Evolutionary conservation across 2,329 filamentous ascomycete genomes (phyloP), one percentile per base, ranked within the genome.

Genomic region (Alternaria novae-zelandiae): DNA sequence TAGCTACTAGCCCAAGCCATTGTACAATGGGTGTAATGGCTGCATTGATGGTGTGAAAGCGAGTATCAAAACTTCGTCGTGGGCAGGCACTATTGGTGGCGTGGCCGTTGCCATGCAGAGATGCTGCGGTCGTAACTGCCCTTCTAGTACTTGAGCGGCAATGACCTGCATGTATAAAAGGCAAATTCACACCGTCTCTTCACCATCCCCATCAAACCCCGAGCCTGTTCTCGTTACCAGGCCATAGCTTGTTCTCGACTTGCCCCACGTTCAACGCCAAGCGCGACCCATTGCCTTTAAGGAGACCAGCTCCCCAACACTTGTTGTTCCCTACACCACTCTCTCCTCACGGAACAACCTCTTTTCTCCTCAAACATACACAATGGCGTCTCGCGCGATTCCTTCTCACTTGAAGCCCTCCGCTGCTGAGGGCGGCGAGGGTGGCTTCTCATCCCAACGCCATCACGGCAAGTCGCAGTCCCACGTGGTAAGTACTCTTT

Each of bases 381-480:
- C 73, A 74, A 95, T 95, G 91, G 89, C 91, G 69, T 86, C 88
- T 77, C 84, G 85, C 73, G 91, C 92, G 69, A 85, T 97, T 74
- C 93, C 94, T 69, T 86, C 91, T 46, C 95, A 96, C 86, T 87
- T 97, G 76, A 95, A 93, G 87, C 86, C 89, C 66, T 82, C 83
- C 63, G 71, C 75, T 41, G 78, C 78, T 41, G 74, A 68, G 41
- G 78, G 76, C 64, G 83, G 79, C 68, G 79, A 76, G 60, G 70
- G 71, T 46, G 83, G 80, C 72, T 85, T 89, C 70, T 83, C 86
- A 73, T 70, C 70, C 25, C 85, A 86, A 72, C 89, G 90, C 79
- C 92, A 93, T 79, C 91, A 94, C 82, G 91, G 91, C 83, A 94
- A 94, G 88, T 91, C 91, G 72, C 90, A 91, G 81, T 93, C 91